Conservation (phyloP, 1,284 basidiomycete species). For the Cystobasidium pallidum region DNA sequence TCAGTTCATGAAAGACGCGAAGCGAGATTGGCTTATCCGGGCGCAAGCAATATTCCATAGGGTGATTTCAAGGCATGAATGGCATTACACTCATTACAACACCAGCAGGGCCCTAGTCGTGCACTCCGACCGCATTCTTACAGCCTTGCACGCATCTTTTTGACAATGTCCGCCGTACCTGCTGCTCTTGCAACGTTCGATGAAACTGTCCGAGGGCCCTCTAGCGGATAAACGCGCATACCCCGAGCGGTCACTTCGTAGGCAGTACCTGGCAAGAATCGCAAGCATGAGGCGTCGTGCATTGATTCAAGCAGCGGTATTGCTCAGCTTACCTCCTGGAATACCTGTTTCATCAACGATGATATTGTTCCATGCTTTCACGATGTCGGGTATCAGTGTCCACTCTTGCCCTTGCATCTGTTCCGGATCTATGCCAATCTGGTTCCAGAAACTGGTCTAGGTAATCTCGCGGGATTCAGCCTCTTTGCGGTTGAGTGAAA, state of each 20-base stretch:
- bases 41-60: too few relatives aligned
- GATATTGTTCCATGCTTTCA: constrained; percentile 25
- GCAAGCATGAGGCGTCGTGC: not conserved
- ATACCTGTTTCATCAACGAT: constrained; percentile 20
- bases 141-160: constrained; percentile 1
- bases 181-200: constrained; percentile 20
- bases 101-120: too few relatives aligned
- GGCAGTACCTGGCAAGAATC: not conserved
- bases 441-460: constrained; percentile 18
- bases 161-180: constrained; percentile 13
- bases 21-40: too few relatives aligned
- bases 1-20: too few relatives aligned
- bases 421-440: constrained; percentile 22
- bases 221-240: constrained; percentile 18
- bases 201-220: constrained; percentile 13
- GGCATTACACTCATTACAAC: too few relatives aligned
- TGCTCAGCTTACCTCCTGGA: constrained; percentile 7
- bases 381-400: constrained; percentile 15
- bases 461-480: not conserved
- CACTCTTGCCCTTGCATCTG: constrained; percentile 25
- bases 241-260: constrained; percentile 21
- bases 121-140: too few relatives aligned
- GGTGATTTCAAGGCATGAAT: too few relatives aligned
- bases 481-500: not conserved
- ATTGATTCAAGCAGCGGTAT: not conserved